These are phyloP conservation scores for Coemansia sp. DNA, from an alignment of 371 early-diverging fungal genomes.

Conservation along the genomic window DNA sequence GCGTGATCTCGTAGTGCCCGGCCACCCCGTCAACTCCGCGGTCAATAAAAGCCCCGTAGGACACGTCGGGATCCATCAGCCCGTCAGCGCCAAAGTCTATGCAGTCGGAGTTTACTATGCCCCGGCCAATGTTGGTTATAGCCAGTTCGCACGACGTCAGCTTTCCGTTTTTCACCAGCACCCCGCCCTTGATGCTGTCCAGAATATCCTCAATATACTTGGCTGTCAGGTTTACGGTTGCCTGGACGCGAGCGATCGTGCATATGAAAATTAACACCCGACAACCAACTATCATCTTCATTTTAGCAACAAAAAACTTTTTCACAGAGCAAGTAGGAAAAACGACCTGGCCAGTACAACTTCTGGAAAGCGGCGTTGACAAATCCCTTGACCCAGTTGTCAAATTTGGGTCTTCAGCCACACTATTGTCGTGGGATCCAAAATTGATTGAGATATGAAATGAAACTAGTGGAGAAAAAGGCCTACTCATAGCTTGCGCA, in stretches of 20 bases:
- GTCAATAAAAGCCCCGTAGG: constrained; percentile 13
- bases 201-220: not conserved
- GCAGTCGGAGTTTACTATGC: constrained; percentile 11
- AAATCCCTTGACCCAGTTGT: too few species aligned
- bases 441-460: too few species aligned
- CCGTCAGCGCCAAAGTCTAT: constrained; percentile 4
- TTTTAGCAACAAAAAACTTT: too few species aligned
- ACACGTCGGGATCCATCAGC: not conserved
- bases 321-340: too few species aligned
- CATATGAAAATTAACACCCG: too few species aligned
- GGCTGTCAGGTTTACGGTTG: not conserved
- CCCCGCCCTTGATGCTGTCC: constrained; percentile 7
- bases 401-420: too few species aligned
- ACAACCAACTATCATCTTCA: too few species aligned
- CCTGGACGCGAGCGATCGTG: not conserved
- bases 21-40: constrained; percentile 1
- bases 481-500: not conserved
- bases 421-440: too few species aligned
- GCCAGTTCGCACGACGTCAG: constrained; percentile 22
- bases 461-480: too few species aligned
- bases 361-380: too few species aligned
- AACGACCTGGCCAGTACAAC: too few species aligned
- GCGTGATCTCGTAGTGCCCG: not conserved
- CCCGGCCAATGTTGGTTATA: constrained; percentile 8
- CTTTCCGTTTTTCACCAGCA: constrained; percentile 11